phyloP scores from a whole-genome alignment of 2,329 filamentous ascomycete genomes.

The Alternaria gansuensis region DNA sequence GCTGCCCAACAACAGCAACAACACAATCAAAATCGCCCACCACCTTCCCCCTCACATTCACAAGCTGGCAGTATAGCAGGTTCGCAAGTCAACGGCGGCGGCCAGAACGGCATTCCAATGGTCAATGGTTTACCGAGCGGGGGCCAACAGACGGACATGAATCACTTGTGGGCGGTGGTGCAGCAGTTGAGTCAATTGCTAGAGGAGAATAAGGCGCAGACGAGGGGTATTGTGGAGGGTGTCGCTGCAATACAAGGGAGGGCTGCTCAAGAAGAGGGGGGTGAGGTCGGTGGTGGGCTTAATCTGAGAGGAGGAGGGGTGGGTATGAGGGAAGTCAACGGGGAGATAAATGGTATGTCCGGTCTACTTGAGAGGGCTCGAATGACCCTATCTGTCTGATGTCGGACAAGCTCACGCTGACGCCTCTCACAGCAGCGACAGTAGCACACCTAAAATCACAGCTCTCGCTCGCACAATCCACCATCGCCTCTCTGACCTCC shows the following conservation, averaged over 20 bases:
- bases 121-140: conserved; percentile 52
- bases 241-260: conserved; percentile 52
- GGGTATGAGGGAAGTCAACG: conserved; percentile 46
- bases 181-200: conserved; percentile 53
- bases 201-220: conserved; percentile 53
- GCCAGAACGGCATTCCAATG: conserved; percentile 50
- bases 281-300: conserved; percentile 23
- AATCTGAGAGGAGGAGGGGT: conserved; percentile 14
- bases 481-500: conserved; percentile 37
- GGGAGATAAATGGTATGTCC: conserved; percentile 45
- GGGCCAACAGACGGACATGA: conserved; percentile 56
- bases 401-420: conserved; percentile 12
- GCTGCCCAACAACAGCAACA: conserved; percentile 20
- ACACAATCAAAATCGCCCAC: conserved; percentile 40
- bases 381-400: neutral
- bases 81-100: conserved; percentile 45
- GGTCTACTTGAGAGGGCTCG: neutral
- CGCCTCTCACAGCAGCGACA: conserved; percentile 36
- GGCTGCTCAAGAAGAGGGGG: conserved; percentile 47
- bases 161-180: conserved; percentile 54
- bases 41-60: conserved; percentile 47
- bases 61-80: conserved; percentile 28
- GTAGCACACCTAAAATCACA: conserved; percentile 45
- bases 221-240: conserved; percentile 50
- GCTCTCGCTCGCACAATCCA: conserved; percentile 42